These are phyloP conservation scores for Hyaloperonospora arabidopsidis DNA, from an alignment of 352 stramenopile species.

Conservation along the genomic window DNA sequence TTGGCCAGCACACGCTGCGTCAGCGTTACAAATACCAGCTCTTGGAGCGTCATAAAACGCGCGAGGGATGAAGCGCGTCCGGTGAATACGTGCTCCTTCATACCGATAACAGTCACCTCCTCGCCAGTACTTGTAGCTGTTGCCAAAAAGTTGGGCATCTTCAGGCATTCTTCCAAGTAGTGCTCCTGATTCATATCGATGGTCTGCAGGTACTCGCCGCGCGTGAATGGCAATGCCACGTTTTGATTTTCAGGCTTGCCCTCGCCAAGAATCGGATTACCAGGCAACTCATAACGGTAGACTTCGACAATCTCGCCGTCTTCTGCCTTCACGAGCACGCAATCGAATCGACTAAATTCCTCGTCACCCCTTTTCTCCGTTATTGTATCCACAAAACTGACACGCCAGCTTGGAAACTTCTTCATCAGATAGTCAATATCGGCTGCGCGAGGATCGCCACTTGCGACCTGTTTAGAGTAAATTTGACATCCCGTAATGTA, in stretches of 20 bases:
- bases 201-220: slow-evolving; percentile 81
- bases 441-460: slow-evolving; percentile 71
- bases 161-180: slow-evolving; percentile 83
- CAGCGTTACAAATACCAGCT: slow-evolving; percentile 82
- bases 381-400: slow-evolving; percentile 82
- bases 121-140: slow-evolving; percentile 47
- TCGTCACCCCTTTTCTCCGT: slow-evolving; percentile 33
- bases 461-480: slow-evolving; percentile 72
- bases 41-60: slow-evolving; percentile 83
- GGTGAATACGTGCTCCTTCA: slow-evolving; percentile 87
- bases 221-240: slow-evolving; percentile 77
- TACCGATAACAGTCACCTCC: slow-evolving; percentile 80
- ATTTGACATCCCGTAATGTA: slow-evolving; percentile 87
- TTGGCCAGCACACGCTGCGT: slow-evolving; percentile 78
- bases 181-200: slow-evolving; percentile 90
- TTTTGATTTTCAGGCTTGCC: slow-evolving; percentile 88
- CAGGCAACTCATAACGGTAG: slow-evolving; percentile 81
- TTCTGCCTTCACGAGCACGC: slow-evolving; percentile 76
- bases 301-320: slow-evolving; percentile 79
- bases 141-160: slow-evolving; percentile 84
- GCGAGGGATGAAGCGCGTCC: slow-evolving; percentile 78
- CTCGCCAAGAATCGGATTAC: slow-evolving; percentile 84
- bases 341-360: slow-evolving; percentile 46
- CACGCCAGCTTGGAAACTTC: slow-evolving; percentile 83
- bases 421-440: slow-evolving; percentile 87